Base-by-base conservation (phyloP, 2,329 filamentous ascomycete genomes). In the Sporothrix brasiliensis region DNA sequence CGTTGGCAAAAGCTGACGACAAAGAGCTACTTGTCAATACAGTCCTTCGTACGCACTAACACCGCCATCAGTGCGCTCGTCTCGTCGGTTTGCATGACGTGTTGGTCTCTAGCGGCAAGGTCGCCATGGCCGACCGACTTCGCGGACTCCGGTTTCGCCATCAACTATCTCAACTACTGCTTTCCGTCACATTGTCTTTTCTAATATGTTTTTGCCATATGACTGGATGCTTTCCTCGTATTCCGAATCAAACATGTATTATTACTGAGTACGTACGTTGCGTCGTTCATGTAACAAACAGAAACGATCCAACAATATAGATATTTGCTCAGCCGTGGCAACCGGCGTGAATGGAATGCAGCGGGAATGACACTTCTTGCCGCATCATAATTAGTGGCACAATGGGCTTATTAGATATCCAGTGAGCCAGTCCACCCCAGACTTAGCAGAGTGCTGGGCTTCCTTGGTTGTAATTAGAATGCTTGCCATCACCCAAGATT, bases 391-490 rank as follows among this genome's bases (percentile, higher is more conserved):
- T 56, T 56, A 14, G 1, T 56, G 3, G 53, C 53, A 34, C 53
- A 34, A 44, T 13, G 4, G 1, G 11, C 34, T 7, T 44, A 34
- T 34, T 34, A 7, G 34, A 9, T 7, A 34, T 34, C 34, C 34
- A 34, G 30, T 2, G 4, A 4, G 30, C 6, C 30, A 34, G 6
- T 34, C 34, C 6, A 34, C 21, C n/a, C 10, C n/a, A 61, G 11
- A 0, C 7, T 19, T 34, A 16, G n/a, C 5, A 16, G n/a, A 44
- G 39, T 44, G 7, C 5, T n/a, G 49, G 10, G 30, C 34, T 60
- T 34, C 56, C 56, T 60, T 60, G 56, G 19, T 60, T 60, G 41
- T 30, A 60, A 60, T 41, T 39, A 34, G 56, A 60, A 60, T 41
- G 56, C 56, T 13, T 10, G 21, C 11, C 7, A 41, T 41, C 19